Percentiles rank a stretch among this genome's conserved stretches.
Evolutionary conservation across 2,329 filamentous ascomycete genomes (phyloP).

Genomic region (Curvularia lunata): DNA sequence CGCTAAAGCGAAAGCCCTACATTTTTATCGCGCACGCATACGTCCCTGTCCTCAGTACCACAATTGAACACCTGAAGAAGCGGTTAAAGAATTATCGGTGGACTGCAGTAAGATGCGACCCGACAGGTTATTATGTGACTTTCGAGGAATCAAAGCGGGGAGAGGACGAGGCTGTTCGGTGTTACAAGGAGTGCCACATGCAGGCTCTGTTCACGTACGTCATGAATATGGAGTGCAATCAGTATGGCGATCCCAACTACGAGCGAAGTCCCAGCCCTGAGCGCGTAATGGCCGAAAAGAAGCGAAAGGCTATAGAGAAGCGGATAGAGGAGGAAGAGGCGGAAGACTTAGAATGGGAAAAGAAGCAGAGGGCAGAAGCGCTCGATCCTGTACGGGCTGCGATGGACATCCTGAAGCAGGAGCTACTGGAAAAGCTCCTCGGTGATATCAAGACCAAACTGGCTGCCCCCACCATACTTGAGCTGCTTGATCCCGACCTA

Average conservation of each 20-base stretch:
- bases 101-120: conserved; percentile 82
- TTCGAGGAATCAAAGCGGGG: conserved; percentile 81
- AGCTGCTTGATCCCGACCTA: conserved; percentile 81
- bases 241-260: conserved; percentile 69
- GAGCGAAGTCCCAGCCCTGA: conserved; percentile 61
- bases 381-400: conserved; percentile 91
- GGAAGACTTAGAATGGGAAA: conserved; percentile 86
- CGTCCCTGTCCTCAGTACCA: conserved; percentile 85
- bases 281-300: conserved; percentile 55
- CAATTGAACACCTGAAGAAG: conserved; percentile 88
- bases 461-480: conserved; percentile 78
- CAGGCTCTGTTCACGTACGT: conserved; percentile 88
- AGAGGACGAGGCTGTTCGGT: conserved; percentile 80
- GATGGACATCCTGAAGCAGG: conserved; percentile 75
- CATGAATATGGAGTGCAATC: conserved; percentile 87
- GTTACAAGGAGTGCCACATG: conserved; percentile 78
- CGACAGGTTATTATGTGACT: conserved; percentile 87
- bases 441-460: conserved; percentile 88
- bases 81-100: conserved; percentile 82
- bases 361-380: conserved; percentile 82
- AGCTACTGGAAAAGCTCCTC: conserved; percentile 85
- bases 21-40: conserved; percentile 87
- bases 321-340: conserved; percentile 75
- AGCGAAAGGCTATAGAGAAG: conserved; percentile 70
- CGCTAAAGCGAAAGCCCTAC: conserved; percentile 81